Evolutionary conservation across 768 basidiomycete species (phyloP).

Genomic region (Sutorius australiensis): DNA sequence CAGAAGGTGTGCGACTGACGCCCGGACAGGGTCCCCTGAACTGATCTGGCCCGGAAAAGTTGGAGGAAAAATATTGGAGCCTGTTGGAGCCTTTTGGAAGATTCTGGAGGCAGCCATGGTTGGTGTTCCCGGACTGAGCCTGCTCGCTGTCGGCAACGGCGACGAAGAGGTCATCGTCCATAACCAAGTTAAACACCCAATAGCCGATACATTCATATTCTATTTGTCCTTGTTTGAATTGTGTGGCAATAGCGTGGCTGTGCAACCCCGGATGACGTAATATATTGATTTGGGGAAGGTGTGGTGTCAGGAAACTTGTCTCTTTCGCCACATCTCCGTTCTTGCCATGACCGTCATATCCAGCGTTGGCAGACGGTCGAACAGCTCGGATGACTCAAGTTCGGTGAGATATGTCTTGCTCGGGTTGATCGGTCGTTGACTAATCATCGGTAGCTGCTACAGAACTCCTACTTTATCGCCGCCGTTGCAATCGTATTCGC

Average conservation of each 20-base stretch:
- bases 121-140: conserved; percentile 22
- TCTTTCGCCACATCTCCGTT: not conserved
- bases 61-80: conserved; percentile 35
- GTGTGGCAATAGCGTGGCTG: conserved; percentile 19
- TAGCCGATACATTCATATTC: not conserved
- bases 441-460: conserved; percentile 14
- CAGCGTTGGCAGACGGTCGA: conserved; percentile 1
- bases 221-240: conserved; percentile 19
- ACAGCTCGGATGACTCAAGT: not conserved
- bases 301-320: too few species aligned
- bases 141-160: conserved; percentile 31
- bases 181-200: conserved; percentile 13
- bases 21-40: conserved; percentile 45
- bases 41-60: conserved; percentile 29
- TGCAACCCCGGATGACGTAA: not conserved
- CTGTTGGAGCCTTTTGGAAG: conserved; percentile 29
- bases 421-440: not conserved
- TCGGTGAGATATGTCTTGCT: conserved; percentile 13
- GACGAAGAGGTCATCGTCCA: conserved; percentile 35
- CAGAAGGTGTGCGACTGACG: conserved; percentile 67
- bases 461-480: conserved; percentile 25
- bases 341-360: conserved; percentile 9
- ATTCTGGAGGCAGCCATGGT: conserved; percentile 31
- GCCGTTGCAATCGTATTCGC: conserved; percentile 9
- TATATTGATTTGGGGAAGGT: not conserved